These are phyloP conservation scores for Apostasia shenzhenica DNA, from an alignment of 106 monocot genomes.

Conservation along the genomic window DNA sequence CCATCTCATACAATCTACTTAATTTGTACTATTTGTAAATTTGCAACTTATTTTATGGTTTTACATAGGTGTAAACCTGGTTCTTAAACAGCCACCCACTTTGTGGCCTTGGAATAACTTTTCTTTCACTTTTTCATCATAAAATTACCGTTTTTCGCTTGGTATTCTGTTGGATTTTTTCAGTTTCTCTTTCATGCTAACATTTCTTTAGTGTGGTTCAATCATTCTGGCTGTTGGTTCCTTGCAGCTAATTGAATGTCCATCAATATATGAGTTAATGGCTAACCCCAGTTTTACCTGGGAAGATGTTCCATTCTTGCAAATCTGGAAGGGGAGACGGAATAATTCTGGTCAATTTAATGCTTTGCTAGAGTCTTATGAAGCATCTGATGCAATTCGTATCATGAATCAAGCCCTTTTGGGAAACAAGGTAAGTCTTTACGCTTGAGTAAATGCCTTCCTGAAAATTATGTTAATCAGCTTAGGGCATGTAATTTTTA, in stretches of 20 bases:
- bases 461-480: neutral
- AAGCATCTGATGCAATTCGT: constrained; percentile 39
- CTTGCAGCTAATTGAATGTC: constrained; percentile 91
- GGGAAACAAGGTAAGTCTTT: constrained; percentile 49
- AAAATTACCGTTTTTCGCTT: too few species aligned
- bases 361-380: constrained; percentile 67
- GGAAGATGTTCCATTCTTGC: constrained; percentile 63
- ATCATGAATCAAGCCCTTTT: constrained; percentile 79
- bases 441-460: neutral
- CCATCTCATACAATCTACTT: neutral
- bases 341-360: constrained; percentile 26
- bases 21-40: neutral
- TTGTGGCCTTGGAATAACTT: too few species aligned
- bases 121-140: too few species aligned
- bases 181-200: too few species aligned
- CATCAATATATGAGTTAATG: constrained; percentile 96
- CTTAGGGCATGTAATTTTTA: neutral
- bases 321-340: constrained; percentile 75
- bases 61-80: neutral
- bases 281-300: constrained; percentile 59
- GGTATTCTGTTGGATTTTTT: too few species aligned
- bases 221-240: neutral
- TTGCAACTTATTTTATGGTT: neutral
- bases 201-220: too few species aligned
- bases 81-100: neutral